phyloP scores from a whole-genome alignment of 2,329 filamentous ascomycete species.

The Ophiocordyceps robertsii region DNA sequence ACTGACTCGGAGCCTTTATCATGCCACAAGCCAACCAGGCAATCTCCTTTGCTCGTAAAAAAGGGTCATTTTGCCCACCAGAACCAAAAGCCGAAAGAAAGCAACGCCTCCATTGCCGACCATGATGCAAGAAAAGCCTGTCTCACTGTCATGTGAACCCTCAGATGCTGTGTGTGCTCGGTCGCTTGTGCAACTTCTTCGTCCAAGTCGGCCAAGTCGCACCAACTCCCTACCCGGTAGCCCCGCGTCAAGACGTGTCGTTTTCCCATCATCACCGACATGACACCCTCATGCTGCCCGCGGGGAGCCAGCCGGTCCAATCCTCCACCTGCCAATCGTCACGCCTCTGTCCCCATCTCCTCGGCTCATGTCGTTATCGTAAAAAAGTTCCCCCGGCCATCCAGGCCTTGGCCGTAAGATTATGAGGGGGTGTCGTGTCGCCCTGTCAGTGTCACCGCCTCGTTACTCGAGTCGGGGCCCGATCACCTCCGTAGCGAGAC shows the following conservation, averaged over 20 bases:
- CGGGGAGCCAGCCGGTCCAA: background rate
- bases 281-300: background rate
- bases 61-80: too few species aligned
- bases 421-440: background rate
- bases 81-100: too few species aligned
- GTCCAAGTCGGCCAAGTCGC: background rate
- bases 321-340: too few species aligned
- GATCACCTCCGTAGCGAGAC: constrained; percentile 4
- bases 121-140: background rate
- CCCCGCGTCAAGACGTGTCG: background rate
- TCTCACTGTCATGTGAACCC: background rate
- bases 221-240: background rate
- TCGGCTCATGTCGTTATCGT: too few species aligned
- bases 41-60: too few species aligned
- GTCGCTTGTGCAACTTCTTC: background rate
- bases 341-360: too few species aligned
- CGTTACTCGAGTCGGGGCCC: constrained; percentile 5
- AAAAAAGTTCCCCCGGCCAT: background rate
- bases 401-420: background rate
- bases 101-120: too few species aligned
- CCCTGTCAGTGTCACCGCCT: constrained; percentile 1
- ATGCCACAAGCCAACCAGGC: too few species aligned
- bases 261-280: background rate
- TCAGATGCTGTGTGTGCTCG: background rate
- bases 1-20: too few species aligned